Base-by-base conservation (phyloP, 2,329 filamentous ascomycete genomes). In the Fusarium sublunatum region DNA sequence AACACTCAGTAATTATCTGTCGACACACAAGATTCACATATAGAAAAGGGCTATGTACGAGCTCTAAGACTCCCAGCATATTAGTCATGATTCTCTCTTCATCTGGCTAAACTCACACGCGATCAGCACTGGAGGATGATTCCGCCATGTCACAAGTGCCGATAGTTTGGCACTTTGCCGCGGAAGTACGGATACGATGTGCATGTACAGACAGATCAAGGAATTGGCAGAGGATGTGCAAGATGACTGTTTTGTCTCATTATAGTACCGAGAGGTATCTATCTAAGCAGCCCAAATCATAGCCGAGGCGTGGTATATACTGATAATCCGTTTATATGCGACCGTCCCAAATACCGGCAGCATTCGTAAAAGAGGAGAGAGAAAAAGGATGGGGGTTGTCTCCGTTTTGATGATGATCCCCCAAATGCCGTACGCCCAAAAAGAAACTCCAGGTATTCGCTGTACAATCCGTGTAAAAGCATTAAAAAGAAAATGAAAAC, bases 221-320 rank as follows among this genome's bases (percentile, higher is more conserved):
- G 35, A 35, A 13, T 12, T n/a, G 25, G 35, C 24, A 24, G 26
- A 7, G 9, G 26, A 13, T 7, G 31, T 38, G 36, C 36, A 38
- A 38, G 10, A 28, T 61, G 51, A 49, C 58, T 50, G 50, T 49
- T 54, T 42, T 42, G 22, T 61, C 44, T 46, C 25, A 42, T 57
- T 61, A 49, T 51, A 61, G 35, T 35, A 61, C 58, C 60, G 19
- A 9, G 19, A 39, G 32, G 50, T 61, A 57, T 61, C 58, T 59
- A 51, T 49, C 50, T n/a, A 56, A 42, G 15, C 43, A 56, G 45
- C 19, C n/a, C 31, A 39, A 35, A 42, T 41, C 42, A 28, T 32
- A 57, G 42, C 38, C 32, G 38, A 39, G 19, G 34, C 31, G 43
- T 61, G 56, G 61, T 65, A 65, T 65, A 64, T 47, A 38, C n/a